Base-by-base conservation (phyloP, 176 grass and related monocot genomes). In the Pharus latifolius region DNA sequence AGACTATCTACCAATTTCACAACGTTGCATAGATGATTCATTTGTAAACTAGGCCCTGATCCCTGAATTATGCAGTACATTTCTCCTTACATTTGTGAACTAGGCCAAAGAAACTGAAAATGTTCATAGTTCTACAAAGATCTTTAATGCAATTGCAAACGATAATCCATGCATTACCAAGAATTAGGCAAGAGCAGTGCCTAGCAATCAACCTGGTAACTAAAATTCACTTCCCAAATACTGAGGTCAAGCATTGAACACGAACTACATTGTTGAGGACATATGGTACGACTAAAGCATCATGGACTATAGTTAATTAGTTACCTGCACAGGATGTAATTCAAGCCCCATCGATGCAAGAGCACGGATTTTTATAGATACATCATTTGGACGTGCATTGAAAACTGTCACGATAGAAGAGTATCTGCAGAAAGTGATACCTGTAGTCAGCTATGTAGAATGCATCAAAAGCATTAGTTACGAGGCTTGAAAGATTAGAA, bases 311-410 rank as follows among this genome's bases (percentile, higher is more conserved):
- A 16, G 79, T 19, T 10, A 50, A 48, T 25, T 18, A 45, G 44
- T 72, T 86, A 91, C 88, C 92, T 96, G 92, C 42, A 96, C 64
- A 8, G 86, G 86, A 85, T 92, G 93, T 41, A 97, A 60, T 77
- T 83, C 68, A 70, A 97, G 70, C 37, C 33, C 32, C 76, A 77
- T 87, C 5, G 74, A 85, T 53, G 73, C 70, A 1, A 92, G 59
- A 30, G 57, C 74, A 60, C 86, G 86, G 56, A 87, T 78, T 53
- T 90, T 60, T 32, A 90, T 74, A 31, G 60, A 83, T 16, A 90
- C 70, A 70, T 82, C 59, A n/a, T 82, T 4, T 6, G 86, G 89
- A 60, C 77, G 83, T 47, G 80, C 89, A 80, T 97, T 85, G 68
- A 92, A 97, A 30, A 92, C 6, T 2, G 78, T 49, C 54, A 97